Evolutionary conservation across 306 rosid species (phyloP), one percentile per base, ranked within the genome.

Genomic region (Rubus parviflorus): DNA sequence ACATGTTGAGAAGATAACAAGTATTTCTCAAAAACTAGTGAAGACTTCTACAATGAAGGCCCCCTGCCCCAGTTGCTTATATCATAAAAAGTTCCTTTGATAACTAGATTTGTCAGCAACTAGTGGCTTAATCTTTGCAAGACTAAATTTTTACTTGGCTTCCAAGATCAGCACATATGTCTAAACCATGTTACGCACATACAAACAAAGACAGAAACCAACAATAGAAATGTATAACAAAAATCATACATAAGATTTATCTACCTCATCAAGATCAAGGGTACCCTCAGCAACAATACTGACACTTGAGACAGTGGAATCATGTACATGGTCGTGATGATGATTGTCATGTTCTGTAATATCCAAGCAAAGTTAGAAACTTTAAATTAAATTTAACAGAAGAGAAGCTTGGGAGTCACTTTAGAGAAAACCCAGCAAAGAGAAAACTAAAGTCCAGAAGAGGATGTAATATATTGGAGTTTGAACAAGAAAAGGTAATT

Each of bases 231-330:
- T 2, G 48, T 12, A 38, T 42, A 9, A 35, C 61, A 51, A 66
- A 72, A 14, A 43, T 11, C 0, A 11, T 30, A 54, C 23, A 52
- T 41, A 15, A 75, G 56, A 51, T 30, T 79, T 49, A 79, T 23
- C 78, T 85, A 94, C 98, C 96, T 91, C 98, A 75, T 91, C 96
- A 57, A 90, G 94, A 79, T 91, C 94, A 75, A 94, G 91, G 72
- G 83, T 81, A 80, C 97, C 98, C 80, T 90, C 98, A 5, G 87
- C 82, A 74, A 91, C 96, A 76, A 94, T 90, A 79, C 92, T 89
- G 77, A 91, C 90, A 83, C 98, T 94, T 54, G 87, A 77, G 78
- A 94, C 94, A 3, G 96, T 72, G 54, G 98, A 88, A 84, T 94
- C 97, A 57, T 91, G 98, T 74, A 80, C 76, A 64, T 91, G 98